A percentile compares a stretch with the other conserved stretches of the same genome.
phyloP scores from a whole-genome alignment of 1,284 basidiomycete genomes.

The Moesziomyces antarcticus region DNA sequence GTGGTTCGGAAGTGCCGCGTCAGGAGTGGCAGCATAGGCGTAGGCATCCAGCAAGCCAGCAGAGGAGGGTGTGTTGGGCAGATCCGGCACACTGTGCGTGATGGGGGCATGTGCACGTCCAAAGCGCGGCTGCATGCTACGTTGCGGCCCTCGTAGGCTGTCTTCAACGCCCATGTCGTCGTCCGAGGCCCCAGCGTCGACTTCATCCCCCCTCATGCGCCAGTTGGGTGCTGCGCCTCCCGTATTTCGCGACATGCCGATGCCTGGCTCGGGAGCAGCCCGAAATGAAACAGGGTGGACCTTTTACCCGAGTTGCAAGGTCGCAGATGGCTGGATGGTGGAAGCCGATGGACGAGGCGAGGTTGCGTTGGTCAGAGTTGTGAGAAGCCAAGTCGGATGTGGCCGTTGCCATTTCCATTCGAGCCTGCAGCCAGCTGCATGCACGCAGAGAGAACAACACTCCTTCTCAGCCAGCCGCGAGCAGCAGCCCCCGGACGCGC shows the following conservation, averaged over 20 bases:
- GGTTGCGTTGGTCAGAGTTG: no score
- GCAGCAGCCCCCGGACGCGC: no score
- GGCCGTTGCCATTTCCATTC: no score
- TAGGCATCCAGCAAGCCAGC: neutral
- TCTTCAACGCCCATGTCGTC: slow-evolving; percentile 10
- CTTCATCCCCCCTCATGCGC: neutral
- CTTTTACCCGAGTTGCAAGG: no score
- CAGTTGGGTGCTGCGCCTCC: neutral
- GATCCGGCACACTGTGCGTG: neutral
- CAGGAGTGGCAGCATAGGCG: neutral
- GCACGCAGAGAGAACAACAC: slow-evolving; percentile 13
- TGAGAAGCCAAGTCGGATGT: no score
- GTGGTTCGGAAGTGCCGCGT: neutral
- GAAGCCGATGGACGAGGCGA: no score
- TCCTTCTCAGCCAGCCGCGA: no score
- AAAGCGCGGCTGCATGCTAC: neutral
- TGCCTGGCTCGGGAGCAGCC: neutral
- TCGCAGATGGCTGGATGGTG: no score
- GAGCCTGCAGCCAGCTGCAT: no score
- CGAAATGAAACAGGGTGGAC: no score
- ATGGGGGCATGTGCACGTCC: neutral
- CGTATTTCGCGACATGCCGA: slow-evolving; percentile 4
- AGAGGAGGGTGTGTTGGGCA: neutral
- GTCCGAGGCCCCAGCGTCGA: slow-evolving; percentile 5
- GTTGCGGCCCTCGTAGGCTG: slow-evolving; percentile 7